A percentile compares a stretch with the other conserved stretches of the same genome.
phyloP scores from a whole-genome alignment of 2,329 filamentous ascomycete genomes.

The Aspergillus alliaceus region DNA sequence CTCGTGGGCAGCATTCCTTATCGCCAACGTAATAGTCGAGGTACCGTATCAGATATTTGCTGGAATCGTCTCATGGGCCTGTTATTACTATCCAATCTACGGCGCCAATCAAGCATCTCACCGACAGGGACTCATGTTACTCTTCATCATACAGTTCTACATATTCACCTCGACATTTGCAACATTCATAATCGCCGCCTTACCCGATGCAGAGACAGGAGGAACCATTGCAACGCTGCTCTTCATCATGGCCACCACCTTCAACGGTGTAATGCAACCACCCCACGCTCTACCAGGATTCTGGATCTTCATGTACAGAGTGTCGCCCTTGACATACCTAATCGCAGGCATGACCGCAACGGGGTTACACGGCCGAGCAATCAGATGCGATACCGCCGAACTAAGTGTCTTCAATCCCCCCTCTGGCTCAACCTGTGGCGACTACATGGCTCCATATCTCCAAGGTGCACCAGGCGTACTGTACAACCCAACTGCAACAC shows the following conservation, averaged over 20 bases:
- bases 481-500: conserved; percentile 48
- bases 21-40: conserved; percentile 80
- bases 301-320: conserved; percentile 82
- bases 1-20: conserved; percentile 81
- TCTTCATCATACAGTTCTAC: conserved; percentile 73
- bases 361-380: conserved; percentile 65
- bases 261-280: conserved; percentile 69
- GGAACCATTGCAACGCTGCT: conserved; percentile 74
- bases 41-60: conserved; percentile 78
- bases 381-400: conserved; percentile 70
- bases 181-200: conserved; percentile 72
- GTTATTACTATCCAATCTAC: conserved; percentile 80
- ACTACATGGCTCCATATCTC: conserved; percentile 60
- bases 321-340: conserved; percentile 81
- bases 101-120: conserved; percentile 61
- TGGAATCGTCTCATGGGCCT: conserved; percentile 73
- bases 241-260: conserved; percentile 72
- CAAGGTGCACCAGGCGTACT: conserved; percentile 54
- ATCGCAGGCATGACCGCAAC: conserved; percentile 70
- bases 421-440: conserved; percentile 55
- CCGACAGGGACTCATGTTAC: conserved; percentile 76
- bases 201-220: conserved; percentile 72
- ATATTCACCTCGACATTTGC: conserved; percentile 81
- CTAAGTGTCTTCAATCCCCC: conserved; percentile 66
- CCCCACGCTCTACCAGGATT: conserved; percentile 66